Evolutionary conservation across 2,329 filamentous ascomycete genomes (phyloP).

Genomic region (Fusarium dlaminii): DNA sequence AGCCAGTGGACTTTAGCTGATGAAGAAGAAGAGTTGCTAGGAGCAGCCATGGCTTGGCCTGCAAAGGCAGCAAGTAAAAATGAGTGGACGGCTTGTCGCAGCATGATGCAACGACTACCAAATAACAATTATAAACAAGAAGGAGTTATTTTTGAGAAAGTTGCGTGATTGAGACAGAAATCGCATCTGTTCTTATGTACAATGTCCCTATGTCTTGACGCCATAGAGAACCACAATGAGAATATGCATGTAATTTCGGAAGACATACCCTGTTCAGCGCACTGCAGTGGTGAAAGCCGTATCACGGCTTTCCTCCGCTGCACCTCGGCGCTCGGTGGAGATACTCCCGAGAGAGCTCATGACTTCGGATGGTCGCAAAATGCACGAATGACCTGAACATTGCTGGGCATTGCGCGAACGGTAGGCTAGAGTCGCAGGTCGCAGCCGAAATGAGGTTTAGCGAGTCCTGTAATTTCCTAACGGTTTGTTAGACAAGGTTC

Average conservation of each 20-base stretch:
- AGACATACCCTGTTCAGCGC: conserved; percentile 22
- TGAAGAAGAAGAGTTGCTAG: conserved; percentile 32
- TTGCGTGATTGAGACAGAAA: not conserved
- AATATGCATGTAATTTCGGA: conserved; percentile 33
- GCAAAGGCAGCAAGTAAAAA: conserved; percentile 24
- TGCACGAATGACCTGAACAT: not conserved
- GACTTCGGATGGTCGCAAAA: not conserved
- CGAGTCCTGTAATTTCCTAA: conserved; percentile 14
- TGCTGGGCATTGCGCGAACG: not conserved
- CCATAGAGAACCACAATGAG: conserved; percentile 28
- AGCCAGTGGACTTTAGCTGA: conserved; percentile 51
- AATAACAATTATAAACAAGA: not conserved
- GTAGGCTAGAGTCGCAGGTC: not conserved
- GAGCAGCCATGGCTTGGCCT: conserved; percentile 18
- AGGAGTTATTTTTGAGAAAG: not conserved
- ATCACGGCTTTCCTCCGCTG: conserved; percentile 5
- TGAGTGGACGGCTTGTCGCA: conserved; percentile 36
- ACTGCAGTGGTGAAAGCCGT: too few relatives aligned
- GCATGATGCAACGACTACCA: conserved; percentile 30
- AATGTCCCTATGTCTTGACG: conserved; percentile 6
- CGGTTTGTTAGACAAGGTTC: not conserved
- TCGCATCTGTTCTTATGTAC: conserved; percentile 7
- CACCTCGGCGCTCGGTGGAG: conserved; percentile 20
- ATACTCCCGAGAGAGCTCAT: not conserved
- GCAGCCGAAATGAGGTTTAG: not conserved